Evolutionary conservation across 1,284 basidiomycete species (phyloP).

Genomic region (Anthracocystis panici-leucophaei): DNA sequence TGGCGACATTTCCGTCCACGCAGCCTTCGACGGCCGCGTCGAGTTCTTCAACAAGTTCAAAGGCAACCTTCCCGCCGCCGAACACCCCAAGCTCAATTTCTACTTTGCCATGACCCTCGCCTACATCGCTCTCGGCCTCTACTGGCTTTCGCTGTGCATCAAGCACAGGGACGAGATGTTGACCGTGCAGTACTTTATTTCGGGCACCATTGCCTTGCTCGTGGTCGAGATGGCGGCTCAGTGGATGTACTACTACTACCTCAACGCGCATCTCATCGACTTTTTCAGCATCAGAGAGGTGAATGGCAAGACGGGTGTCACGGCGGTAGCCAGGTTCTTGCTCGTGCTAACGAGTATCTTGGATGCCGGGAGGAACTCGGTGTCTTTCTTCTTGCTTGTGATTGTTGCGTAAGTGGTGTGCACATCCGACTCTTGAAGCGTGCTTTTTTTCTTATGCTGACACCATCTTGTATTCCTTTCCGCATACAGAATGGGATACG

Average conservation of each 20-base stretch:
- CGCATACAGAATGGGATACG: constrained; percentile 60
- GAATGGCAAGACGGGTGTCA: constrained; percentile 48
- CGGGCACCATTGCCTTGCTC: constrained; percentile 87
- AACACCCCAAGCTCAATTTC: constrained; percentile 98
- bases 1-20: constrained; percentile 72
- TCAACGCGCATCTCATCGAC: constrained; percentile 63
- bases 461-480: too few species aligned
- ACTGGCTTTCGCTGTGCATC: constrained; percentile 88
- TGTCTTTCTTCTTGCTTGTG: constrained; percentile 94
- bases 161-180: constrained; percentile 79
- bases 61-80: constrained; percentile 88
- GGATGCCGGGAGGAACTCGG: constrained; percentile 90
- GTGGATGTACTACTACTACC: constrained; percentile 62
- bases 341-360: constrained; percentile 74
- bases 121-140: constrained; percentile 78
- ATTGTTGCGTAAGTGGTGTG: constrained; percentile 74
- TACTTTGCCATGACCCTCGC: constrained; percentile 85
- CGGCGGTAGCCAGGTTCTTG: constrained; percentile 56
- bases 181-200: constrained; percentile 84
- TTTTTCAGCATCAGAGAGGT: constrained; percentile 58
- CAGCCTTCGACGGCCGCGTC: constrained; percentile 84
- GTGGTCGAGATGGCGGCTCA: constrained; percentile 90
- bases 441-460: too few species aligned
- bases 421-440: too few species aligned
- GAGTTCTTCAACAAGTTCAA: constrained; percentile 89